Evolutionary conservation across 768 basidiomycete genomes (phyloP), one percentile per base, ranked within the genome.

Genomic region (Leccinum rimulosum): DNA sequence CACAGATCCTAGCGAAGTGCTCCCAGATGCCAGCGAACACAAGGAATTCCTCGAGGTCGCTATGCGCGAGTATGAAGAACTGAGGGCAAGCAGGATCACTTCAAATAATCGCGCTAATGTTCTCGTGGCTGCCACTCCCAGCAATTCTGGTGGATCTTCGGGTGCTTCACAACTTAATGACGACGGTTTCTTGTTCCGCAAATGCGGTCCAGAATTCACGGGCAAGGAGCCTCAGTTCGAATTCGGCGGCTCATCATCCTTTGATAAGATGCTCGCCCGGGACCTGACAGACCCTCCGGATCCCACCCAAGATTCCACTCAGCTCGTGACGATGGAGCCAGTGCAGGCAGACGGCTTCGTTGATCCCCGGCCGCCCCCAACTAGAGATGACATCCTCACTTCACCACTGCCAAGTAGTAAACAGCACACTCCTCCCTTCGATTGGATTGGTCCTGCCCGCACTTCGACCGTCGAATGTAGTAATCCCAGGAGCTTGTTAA

Each of bases 101-200:
- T 55, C 63, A 33, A 55, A 50, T 38, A 45, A 51, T 63, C 64
- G 31, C 36, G 49, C 59, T 49, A 70, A 61, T 10, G 52, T 79
- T 40, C 75, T 85, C n/a, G 84, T 85, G 2, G 81, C 73, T 51
- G 74, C 80, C 38, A 87, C 86, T 50, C 86, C 86, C 17, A 74
- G 70, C 11, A 64, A 75, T 52, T 81, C 81, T 0, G 75, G 69
- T 33, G 73, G 74, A 53, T 70, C 64, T 51, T 60, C 58, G 15
- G 59, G 51, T 33, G 28, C 54, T 7, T 63, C 68, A 63, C 70
- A 55, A 25, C 31, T 53, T 55, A 51, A 43, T 50, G 51, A 50
- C n/a, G 55, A 56, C n/a, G 49, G 17, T 30, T 60, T 67, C 35
- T 56, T 56, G 47, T 58, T 61, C 50, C 55, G 27, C 45, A 38